Evolutionary conservation across 2,329 filamentous ascomycete genomes (phyloP).

Genomic region (Niveomyces coronatus): DNA sequence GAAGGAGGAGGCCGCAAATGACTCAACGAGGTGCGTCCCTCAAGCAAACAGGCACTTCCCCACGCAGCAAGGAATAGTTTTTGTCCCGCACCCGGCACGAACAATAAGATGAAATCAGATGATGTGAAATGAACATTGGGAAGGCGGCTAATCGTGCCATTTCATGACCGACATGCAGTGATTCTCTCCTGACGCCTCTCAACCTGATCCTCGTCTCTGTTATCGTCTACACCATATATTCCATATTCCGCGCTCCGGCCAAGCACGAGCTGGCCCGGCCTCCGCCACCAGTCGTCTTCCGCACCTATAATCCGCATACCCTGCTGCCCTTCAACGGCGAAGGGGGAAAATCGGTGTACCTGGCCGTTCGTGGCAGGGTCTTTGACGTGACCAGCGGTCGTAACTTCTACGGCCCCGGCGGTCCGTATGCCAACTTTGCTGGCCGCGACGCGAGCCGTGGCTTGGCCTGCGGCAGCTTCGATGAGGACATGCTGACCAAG

Average conservation of each 20-base stretch:
- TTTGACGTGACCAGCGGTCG: conserved; percentile 82
- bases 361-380: conserved; percentile 82
- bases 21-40: conserved; percentile 24
- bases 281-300: conserved; percentile 50
- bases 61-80: too few relatives aligned
- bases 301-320: conserved; percentile 63
- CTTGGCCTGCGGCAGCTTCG: conserved; percentile 84
- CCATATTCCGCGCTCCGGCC: conserved; percentile 39
- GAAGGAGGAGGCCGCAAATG: conserved; percentile 40
- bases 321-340: conserved; percentile 80
- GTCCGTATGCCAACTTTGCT: conserved; percentile 93
- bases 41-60: neutral
- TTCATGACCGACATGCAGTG: conserved; percentile 19
- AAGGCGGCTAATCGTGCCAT: too few relatives aligned
- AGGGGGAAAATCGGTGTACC: conserved; percentile 65
- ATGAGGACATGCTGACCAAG: conserved; percentile 88
- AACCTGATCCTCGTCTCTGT: conserved; percentile 50
- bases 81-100: neutral
- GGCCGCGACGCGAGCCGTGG: conserved; percentile 84
- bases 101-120: too few relatives aligned
- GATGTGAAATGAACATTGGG: too few relatives aligned
- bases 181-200: conserved; percentile 47
- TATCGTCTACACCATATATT: conserved; percentile 49
- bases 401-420: conserved; percentile 94
- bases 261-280: conserved; percentile 38